phyloP scores from a whole-genome alignment of 108 stramenopile species.

The Skeletonema grethae region DNA sequence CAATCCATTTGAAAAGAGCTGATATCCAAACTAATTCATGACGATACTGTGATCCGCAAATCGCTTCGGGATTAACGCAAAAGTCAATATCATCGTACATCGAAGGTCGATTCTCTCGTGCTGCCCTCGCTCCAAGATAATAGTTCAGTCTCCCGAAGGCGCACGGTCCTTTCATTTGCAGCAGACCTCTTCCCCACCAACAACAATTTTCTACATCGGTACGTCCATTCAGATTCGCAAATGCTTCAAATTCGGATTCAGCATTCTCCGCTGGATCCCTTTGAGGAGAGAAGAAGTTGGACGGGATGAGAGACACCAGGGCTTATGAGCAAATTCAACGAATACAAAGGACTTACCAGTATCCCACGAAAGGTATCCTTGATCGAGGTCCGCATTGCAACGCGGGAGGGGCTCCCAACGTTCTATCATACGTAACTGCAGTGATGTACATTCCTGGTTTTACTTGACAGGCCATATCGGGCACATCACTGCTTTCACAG shows the following conservation, averaged over 20 bases:
- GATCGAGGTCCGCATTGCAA: slow-evolving; percentile 34
- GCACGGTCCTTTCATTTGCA: slow-evolving; percentile 44
- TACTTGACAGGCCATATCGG: slow-evolving; percentile 34
- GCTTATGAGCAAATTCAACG: too few species aligned
- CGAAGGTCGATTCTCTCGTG: slow-evolving; percentile 11
- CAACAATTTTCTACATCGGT: slow-evolving; percentile 45
- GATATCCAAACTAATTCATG: slow-evolving; percentile 32
- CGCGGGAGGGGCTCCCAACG: slow-evolving; percentile 22
- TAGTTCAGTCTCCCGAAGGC: slow-evolving; percentile 38
- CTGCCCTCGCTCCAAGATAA: slow-evolving; percentile 36
- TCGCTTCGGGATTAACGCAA: slow-evolving; percentile 32
- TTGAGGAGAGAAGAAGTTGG: too few species aligned
- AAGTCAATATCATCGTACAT: slow-evolving; percentile 30
- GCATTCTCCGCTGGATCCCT: slow-evolving; percentile 1
- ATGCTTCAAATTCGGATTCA: slow-evolving; percentile 23
- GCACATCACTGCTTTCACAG: slow-evolving; percentile 4
- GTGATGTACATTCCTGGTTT: slow-evolving; percentile 29
- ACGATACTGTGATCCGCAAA: slow-evolving; percentile 18
- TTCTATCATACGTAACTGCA: slow-evolving; percentile 27
- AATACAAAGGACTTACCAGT: not conserved
- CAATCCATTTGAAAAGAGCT: slow-evolving; percentile 42
- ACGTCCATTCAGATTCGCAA: slow-evolving; percentile 30
- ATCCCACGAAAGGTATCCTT: slow-evolving; percentile 19
- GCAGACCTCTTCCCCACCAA: slow-evolving; percentile 50
- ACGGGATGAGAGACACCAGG: too few species aligned